A percentile compares a stretch with the other conserved stretches of the same genome.
Conservation (phyloP, 345 rosid genomes). For the Citrus inodora region DNA sequence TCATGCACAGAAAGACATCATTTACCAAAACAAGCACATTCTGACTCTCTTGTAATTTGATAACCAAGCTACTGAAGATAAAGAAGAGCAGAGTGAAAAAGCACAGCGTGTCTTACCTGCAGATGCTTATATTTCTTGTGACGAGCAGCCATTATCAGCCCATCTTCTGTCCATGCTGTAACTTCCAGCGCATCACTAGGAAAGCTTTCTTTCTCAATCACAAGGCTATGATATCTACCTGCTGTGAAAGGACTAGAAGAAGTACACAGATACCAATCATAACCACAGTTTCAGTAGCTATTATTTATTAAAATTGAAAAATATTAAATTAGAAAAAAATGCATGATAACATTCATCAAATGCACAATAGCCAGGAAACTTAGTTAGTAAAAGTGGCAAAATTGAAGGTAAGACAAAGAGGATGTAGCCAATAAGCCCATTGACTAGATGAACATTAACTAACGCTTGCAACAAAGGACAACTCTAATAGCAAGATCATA, state of each 20-base stretch:
- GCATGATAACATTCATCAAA: background rate
- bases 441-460: background rate
- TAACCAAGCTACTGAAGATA: background rate
- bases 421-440: background rate
- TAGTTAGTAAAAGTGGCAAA: background rate
- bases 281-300: background rate
- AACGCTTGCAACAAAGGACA: background rate
- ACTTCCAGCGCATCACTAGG: slow-evolving; percentile 71
- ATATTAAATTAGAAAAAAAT: background rate
- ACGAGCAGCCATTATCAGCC: slow-evolving; percentile 91
- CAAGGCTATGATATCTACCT: slow-evolving; percentile 92
- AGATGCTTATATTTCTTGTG: slow-evolving; percentile 74
- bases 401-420: background rate
- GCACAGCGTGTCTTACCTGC: slow-evolving; percentile 43
- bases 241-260: slow-evolving; percentile 76
- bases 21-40: background rate
- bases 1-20: background rate
- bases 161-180: slow-evolving; percentile 96
- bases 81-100: background rate
- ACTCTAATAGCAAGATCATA: background rate
- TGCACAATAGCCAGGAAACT: background rate
- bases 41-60: background rate
- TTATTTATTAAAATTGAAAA: background rate
- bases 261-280: background rate
- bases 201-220: slow-evolving; percentile 74